Conservation (phyloP, 2,329 filamentous ascomycete species). For the Ceratocystis cacaofunesta region DNA sequence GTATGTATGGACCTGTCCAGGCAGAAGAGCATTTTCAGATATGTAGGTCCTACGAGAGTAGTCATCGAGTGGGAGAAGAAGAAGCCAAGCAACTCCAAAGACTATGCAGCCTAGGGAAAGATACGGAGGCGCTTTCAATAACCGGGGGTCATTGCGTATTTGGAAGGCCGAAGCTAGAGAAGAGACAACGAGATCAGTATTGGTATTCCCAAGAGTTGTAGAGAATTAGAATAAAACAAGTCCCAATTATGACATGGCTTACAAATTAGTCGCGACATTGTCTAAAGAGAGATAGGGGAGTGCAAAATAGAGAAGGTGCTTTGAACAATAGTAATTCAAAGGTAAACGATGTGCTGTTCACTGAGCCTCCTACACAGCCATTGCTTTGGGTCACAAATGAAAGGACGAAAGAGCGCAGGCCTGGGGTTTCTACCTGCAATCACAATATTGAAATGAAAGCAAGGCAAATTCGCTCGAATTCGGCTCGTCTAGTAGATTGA, state of each 20-base stretch:
- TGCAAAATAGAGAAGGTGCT: background rate
- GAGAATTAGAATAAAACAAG: background rate
- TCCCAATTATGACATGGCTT: background rate
- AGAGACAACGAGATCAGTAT: background rate
- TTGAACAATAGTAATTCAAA: constrained; percentile 17
- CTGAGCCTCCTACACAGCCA: background rate
- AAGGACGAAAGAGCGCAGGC: background rate
- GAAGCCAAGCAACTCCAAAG: constrained; percentile 76
- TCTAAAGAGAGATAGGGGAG: background rate
- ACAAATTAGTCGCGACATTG: constrained; percentile 17
- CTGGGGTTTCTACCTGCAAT: background rate
- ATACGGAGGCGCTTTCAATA: constrained; percentile 75
- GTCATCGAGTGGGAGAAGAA: constrained; percentile 75
- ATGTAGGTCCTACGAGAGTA: constrained; percentile 92
- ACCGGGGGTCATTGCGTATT: constrained; percentile 64
- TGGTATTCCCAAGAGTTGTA: background rate
- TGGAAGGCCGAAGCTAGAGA: constrained; percentile 43
- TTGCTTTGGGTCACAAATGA: background rate
- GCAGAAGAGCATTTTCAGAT: constrained; percentile 89
- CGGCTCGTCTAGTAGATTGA: background rate
- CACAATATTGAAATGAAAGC: background rate
- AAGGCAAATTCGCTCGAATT: background rate
- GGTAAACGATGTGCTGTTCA: background rate
- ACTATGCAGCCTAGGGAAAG: constrained; percentile 72
- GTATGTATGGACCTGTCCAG: constrained; percentile 94